Evolutionary conservation across 2,329 filamentous ascomycete species (phyloP), one percentile per base, ranked within the genome.

Genomic region (Ophiostoma populinum): DNA sequence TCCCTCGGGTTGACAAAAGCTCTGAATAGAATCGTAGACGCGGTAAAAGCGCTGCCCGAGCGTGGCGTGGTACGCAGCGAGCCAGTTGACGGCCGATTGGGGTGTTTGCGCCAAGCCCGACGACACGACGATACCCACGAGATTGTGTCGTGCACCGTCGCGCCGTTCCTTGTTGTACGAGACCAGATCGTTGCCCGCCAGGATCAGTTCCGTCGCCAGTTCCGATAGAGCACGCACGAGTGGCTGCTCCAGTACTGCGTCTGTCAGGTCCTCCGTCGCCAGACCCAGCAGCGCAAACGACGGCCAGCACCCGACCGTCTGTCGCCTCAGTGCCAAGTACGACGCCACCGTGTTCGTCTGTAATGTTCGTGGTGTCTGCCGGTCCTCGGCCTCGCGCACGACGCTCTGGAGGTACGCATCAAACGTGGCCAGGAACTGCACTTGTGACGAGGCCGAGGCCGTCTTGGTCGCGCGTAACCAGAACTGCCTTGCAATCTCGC

Each of bases 121-220:
- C 19, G 42, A 34, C 46, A 49, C 48, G 16, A 49, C 39, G 5
- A 52, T 41, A 5, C 47, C 49, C 7, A 54, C 40, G 18, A 53
- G 27, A 37, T 51, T 54, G 43, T 52, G 50, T 26, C 47, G 42
- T n/a, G 48, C 46, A 22, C 48, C 47, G 3, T 34, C 25, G 6
- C 45, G 43, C 15, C 49, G 47, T 34, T 52, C 49, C 18, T 47
- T 48, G 38, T 50, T 45, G 33, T 50, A 53, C 8, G 50, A 52
- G 9, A 49, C 35, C 8, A 52, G 18, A 27, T 52, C 46, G 17
- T 53, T 53, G 12, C 40, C 46, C 21, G 52, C 46, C 7, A 44
- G 32, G 10, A 47, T 46, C 24, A 52, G 39, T 22, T 49, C 45
- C 1, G 44, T 44, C 2, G 42, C 43, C 4, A 50, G 36, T 1